Percentiles rank a stretch among this genome's conserved stretches.
Evolutionary conservation across 441 rosid species (phyloP).

Genomic region (Populus trichocarpa): DNA sequence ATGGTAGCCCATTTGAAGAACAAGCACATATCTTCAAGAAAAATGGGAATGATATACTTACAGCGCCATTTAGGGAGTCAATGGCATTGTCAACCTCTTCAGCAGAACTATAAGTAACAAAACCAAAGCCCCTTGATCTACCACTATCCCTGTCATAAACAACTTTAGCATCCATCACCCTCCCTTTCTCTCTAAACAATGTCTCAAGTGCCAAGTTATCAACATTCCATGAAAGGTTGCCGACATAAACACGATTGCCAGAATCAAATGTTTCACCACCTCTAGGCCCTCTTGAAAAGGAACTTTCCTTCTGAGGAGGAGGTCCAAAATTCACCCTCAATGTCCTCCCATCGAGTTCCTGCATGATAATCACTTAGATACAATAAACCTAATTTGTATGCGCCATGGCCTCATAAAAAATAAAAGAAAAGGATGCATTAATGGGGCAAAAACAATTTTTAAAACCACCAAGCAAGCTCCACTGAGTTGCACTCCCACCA

Average conservation of each 20-base stretch:
- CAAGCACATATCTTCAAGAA: neutral
- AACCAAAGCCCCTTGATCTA: slow-evolving; percentile 96
- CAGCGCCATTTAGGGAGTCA: slow-evolving; percentile 70
- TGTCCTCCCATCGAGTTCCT: slow-evolving; percentile 71
- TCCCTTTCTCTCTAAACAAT: slow-evolving; percentile 78
- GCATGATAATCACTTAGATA: slow-evolving; percentile 13
- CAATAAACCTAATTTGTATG: neutral
- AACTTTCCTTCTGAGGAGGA: slow-evolving; percentile 54
- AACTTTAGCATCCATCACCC: slow-evolving; percentile 82
- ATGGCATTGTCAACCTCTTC: slow-evolving; percentile 76
- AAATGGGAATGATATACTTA: slow-evolving; percentile 39
- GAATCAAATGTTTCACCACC: slow-evolving; percentile 31
- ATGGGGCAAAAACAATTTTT: too few species aligned
- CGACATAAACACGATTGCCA: slow-evolving; percentile 68
- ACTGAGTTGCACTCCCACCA: neutral
- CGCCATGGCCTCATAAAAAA: neutral
- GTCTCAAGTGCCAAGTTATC: slow-evolving; percentile 79
- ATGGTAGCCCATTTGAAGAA: neutral
- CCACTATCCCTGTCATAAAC: slow-evolving; percentile 92
- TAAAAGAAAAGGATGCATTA: too few species aligned
- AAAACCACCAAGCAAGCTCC: neutral
- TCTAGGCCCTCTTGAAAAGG: slow-evolving; percentile 49
- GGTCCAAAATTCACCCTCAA: slow-evolving; percentile 73
- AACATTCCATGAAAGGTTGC: slow-evolving; percentile 93
- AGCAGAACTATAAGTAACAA: slow-evolving; percentile 78